Evolutionary conservation across 257 asterid species (phyloP).

Genomic region (Solanum boliviense): DNA sequence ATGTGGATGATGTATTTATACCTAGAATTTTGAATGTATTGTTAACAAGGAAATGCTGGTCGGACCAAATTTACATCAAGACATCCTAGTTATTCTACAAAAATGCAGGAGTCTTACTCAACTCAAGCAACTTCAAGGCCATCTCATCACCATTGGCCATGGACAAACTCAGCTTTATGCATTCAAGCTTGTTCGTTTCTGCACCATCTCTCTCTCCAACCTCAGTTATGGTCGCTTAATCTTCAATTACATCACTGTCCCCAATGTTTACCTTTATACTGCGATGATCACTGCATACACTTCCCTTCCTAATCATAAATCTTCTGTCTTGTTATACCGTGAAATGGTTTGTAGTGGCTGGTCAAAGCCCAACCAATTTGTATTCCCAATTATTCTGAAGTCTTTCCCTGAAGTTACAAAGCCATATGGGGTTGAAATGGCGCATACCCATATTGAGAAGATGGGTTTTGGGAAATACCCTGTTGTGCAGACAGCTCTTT

Average conservation of each 20-base stretch:
- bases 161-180: slow-evolving; percentile 54
- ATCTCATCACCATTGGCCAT: slow-evolving; percentile 55
- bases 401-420: slow-evolving; percentile 41
- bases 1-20: not conserved
- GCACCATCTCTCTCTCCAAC: slow-evolving; percentile 37
- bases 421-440: slow-evolving; percentile 43
- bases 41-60: slow-evolving; percentile 18
- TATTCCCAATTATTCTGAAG: slow-evolving; percentile 45
- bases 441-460: slow-evolving; percentile 57
- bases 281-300: slow-evolving; percentile 48
- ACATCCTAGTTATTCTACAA: slow-evolving; percentile 34
- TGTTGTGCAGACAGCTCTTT: slow-evolving; percentile 55
- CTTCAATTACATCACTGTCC: slow-evolving; percentile 42
- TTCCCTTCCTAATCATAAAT: slow-evolving; percentile 25
- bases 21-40: not conserved
- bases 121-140: slow-evolving; percentile 67
- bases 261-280: slow-evolving; percentile 53
- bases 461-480: slow-evolving; percentile 39
- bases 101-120: slow-evolving; percentile 43
- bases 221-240: slow-evolving; percentile 52
- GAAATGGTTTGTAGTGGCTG: slow-evolving; percentile 38
- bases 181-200: slow-evolving; percentile 73
- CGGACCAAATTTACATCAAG: slow-evolving; percentile 33
- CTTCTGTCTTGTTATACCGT: slow-evolving; percentile 43
- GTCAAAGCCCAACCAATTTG: slow-evolving; percentile 57